Evolutionary conservation across 495 filamentous ascomycete species (phyloP).

Genomic region (Penicillium subrubescens): DNA sequence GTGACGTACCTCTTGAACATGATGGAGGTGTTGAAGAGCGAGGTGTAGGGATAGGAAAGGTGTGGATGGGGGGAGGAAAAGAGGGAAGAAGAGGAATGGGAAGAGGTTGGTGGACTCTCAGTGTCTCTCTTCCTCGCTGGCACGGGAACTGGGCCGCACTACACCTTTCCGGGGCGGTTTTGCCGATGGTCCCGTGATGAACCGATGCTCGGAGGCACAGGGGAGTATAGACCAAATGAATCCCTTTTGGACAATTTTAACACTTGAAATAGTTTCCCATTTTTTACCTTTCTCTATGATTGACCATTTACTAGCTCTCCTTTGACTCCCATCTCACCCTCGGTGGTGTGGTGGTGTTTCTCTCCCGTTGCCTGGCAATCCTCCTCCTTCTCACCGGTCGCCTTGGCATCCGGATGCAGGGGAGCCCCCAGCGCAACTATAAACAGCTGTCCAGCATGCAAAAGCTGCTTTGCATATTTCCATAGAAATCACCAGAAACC

Average conservation of each 20-base stretch:
- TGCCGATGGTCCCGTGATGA: slow-evolving; percentile 55
- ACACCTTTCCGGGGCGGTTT: slow-evolving; percentile 54
- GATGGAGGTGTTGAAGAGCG: slow-evolving; percentile 60
- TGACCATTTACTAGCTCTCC: neutral
- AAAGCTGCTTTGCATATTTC: neutral
- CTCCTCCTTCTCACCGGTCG: slow-evolving; percentile 39
- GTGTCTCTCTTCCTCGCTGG: slow-evolving; percentile 3
- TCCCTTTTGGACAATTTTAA: neutral
- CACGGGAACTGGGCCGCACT: slow-evolving; percentile 43
- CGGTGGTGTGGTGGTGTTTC: slow-evolving; percentile 10
- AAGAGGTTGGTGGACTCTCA: slow-evolving; percentile 47
- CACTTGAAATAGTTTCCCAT: neutral
- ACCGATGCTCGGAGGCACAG: slow-evolving; percentile 30
- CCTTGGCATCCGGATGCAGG: slow-evolving; percentile 47
- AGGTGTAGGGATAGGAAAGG: slow-evolving; percentile 41
- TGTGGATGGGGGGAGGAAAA: slow-evolving; percentile 33
- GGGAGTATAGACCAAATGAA: neutral
- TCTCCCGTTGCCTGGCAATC: slow-evolving; percentile 34
- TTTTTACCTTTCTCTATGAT: neutral
- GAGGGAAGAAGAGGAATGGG: slow-evolving; percentile 42
- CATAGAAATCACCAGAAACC: neutral
- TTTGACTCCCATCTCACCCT: slow-evolving; percentile 7
- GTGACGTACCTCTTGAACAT: slow-evolving; percentile 86
- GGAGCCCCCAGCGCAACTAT: neutral
- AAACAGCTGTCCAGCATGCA: slow-evolving; percentile 1